phyloP scores from a whole-genome alignment of 2,329 filamentous ascomycete genomes.

The Leptoxyphium fumago region DNA sequence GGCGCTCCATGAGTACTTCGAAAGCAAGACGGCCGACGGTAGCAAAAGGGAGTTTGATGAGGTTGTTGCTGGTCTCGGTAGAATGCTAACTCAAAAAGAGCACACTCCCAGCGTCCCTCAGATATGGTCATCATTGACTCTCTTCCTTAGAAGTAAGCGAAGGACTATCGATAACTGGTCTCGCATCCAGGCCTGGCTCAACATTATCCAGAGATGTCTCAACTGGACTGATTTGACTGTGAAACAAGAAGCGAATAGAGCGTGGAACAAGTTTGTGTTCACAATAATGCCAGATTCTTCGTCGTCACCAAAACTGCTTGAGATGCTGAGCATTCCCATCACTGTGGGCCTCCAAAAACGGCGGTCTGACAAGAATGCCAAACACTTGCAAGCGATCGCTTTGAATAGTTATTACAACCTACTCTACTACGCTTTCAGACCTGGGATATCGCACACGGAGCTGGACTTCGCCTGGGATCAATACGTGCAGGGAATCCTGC shows the following conservation, averaged over 20 bases:
- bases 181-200: constrained; percentile 56
- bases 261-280: constrained; percentile 77
- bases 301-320: constrained; percentile 40
- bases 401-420: constrained; percentile 66
- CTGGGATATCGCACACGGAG: constrained; percentile 48
- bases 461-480: constrained; percentile 67
- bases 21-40: constrained; percentile 30
- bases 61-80: constrained; percentile 50
- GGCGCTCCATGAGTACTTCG: constrained; percentile 49
- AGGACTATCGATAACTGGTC: constrained; percentile 51
- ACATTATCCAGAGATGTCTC: constrained; percentile 68
- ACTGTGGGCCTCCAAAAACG: constrained; percentile 53
- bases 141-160: constrained; percentile 54
- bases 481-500: constrained; percentile 52
- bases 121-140: constrained; percentile 72
- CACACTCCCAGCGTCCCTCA: constrained; percentile 58
- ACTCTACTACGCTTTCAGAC: constrained; percentile 69
- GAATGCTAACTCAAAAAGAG: constrained; percentile 48
- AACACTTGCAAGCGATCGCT: constrained; percentile 39
- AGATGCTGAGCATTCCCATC: constrained; percentile 54
- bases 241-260: constrained; percentile 62
- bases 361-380: constrained; percentile 34
- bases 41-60: constrained; percentile 53
- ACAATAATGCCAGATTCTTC: constrained; percentile 50
- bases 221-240: constrained; percentile 60